Evolutionary conservation across 2,329 filamentous ascomycete genomes (phyloP).

Genomic region (Paraphoma sp.): DNA sequence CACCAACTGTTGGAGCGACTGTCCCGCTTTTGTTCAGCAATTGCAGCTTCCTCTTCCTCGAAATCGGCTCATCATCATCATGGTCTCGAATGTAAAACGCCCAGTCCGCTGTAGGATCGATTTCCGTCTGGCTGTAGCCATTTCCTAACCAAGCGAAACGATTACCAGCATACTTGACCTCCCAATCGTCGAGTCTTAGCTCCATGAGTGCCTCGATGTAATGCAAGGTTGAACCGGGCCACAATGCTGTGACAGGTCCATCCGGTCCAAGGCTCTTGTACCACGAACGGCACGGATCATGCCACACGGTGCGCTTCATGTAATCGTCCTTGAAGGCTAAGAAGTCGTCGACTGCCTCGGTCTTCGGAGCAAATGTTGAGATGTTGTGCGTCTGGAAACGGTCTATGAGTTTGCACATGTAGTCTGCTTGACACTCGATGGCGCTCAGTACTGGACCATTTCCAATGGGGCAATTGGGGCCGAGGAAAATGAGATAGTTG

Average conservation of each 20-base stretch:
- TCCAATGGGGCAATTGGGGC: conserved; percentile 52
- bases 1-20: conserved; percentile 13
- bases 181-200: conserved; percentile 56
- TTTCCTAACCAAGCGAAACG: conserved; percentile 49
- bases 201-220: conserved; percentile 58
- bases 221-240: conserved; percentile 57
- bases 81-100: conserved; percentile 44
- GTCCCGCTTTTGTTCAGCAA: conserved; percentile 42
- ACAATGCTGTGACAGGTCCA: conserved; percentile 50
- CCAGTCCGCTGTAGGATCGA: conserved; percentile 45
- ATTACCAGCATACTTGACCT: conserved; percentile 49
- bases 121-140: conserved; percentile 43
- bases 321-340: conserved; percentile 54
- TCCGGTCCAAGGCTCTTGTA: conserved; percentile 44
- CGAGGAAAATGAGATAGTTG: conserved; percentile 54
- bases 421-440: conserved; percentile 58
- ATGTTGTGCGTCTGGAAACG: conserved; percentile 59
- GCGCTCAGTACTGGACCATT: conserved; percentile 53
- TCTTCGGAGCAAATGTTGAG: conserved; percentile 51
- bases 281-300: conserved; percentile 55
- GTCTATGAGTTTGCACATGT: conserved; percentile 59
- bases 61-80: conserved; percentile 43
- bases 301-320: conserved; percentile 56
- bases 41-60: conserved; percentile 31
- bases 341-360: conserved; percentile 58